Conservation (phyloP, 345 rosid genomes). For the Gossypium ekmanianum region DNA sequence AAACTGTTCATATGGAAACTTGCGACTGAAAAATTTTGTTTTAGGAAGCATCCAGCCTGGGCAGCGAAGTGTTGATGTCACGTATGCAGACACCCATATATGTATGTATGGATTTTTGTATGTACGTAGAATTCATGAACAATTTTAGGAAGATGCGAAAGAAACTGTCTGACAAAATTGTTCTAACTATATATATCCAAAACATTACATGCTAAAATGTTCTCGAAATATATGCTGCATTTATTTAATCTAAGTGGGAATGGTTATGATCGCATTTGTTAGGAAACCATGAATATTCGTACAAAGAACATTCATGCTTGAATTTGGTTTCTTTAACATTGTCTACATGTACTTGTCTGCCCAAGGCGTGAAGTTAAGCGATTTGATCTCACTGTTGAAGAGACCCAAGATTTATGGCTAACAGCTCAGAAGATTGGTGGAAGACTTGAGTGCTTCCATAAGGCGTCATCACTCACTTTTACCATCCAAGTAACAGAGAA, state of each 20-base stretch:
- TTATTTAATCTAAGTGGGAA: background rate
- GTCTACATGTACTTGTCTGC: constrained; percentile 80
- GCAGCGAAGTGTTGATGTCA: background rate
- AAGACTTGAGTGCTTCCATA: constrained; percentile 65
- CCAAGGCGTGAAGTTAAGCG: constrained; percentile 84
- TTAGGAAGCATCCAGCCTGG: background rate
- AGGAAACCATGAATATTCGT: background rate
- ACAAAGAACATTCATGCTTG: constrained; percentile 2
- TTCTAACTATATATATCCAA: background rate
- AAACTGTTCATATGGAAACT: background rate
- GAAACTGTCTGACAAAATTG: background rate
- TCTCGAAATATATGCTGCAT: background rate
- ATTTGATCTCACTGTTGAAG: constrained; percentile 81
- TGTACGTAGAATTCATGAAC: background rate
- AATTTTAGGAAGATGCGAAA: background rate
- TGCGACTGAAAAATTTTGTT: background rate
- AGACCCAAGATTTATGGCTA: constrained; percentile 78
- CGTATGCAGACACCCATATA: background rate
- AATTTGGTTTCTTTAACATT: constrained; percentile 48
- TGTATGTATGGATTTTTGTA: background rate
- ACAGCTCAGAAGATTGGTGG: constrained; percentile 71
- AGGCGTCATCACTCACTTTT: constrained; percentile 77
- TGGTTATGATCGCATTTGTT: background rate
- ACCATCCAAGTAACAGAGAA: constrained; percentile 59
- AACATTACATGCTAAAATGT: background rate